phyloP scores from a whole-genome alignment of 768 basidiomycete species.

The Leccinum uliginosum region DNA sequence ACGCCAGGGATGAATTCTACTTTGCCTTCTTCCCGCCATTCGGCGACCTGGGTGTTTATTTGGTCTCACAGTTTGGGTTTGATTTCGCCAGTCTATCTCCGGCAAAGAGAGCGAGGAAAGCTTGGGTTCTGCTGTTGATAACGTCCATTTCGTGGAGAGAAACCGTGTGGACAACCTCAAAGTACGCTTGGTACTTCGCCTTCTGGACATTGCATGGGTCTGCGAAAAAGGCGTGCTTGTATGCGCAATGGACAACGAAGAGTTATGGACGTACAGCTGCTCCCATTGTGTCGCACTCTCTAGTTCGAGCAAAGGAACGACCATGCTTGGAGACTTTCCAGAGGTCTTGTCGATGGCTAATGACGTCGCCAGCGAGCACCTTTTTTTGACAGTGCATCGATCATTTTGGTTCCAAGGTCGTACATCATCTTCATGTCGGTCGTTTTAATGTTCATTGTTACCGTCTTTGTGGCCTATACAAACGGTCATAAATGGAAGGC shows the following conservation, averaged over 20 bases:
- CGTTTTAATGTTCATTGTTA: conserved; percentile 94
- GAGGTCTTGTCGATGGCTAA: conserved; percentile 98
- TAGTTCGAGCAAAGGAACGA: conserved; percentile 91
- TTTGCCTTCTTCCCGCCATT: conserved; percentile 99
- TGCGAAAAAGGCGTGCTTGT: conserved; percentile 29
- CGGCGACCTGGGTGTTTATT: conserved; percentile 93
- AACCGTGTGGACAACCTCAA: conserved; percentile 96
- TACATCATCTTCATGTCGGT: conserved; percentile 99
- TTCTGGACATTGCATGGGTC: conserved; percentile 96
- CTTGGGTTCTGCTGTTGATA: conserved; percentile 97
- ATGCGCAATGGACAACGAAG: neutral
- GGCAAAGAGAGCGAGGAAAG: conserved; percentile 90
- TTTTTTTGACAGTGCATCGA: conserved; percentile 97
- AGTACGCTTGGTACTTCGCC: conserved; percentile 96
- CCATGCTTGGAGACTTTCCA: conserved; percentile 94
- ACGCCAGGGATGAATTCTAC: conserved; percentile 97
- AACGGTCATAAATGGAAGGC: neutral
- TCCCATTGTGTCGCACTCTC: conserved; percentile 99
- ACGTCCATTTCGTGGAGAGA: conserved; percentile 99
- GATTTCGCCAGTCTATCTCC: conserved; percentile 99
- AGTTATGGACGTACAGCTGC: conserved; percentile 70
- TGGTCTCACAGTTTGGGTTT: conserved; percentile 95
- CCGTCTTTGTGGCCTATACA: conserved; percentile 89
- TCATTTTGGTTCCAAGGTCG: conserved; percentile 98
- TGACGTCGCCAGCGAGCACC: conserved; percentile 89